Percentiles rank a stretch among this genome's conserved stretches.
These are phyloP conservation scores for Senecio squalidus DNA, from an alignment of 140 eudicot genomes.

Conservation along the genomic window DNA sequence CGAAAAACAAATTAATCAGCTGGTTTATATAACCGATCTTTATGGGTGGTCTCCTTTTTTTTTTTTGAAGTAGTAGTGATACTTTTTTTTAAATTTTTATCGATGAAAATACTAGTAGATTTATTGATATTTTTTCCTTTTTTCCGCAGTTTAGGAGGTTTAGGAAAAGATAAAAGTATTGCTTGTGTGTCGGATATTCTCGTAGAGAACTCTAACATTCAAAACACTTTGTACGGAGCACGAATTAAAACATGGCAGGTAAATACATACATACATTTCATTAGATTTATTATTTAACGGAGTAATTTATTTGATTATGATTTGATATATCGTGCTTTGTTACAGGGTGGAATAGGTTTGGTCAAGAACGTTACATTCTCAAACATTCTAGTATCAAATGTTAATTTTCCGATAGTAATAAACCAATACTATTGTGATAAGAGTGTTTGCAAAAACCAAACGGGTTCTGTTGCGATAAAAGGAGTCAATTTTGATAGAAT, in stretches of 20 bases:
- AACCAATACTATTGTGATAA: slow-evolving; percentile 87
- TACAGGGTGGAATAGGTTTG: slow-evolving; percentile 71
- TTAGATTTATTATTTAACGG: neutral
- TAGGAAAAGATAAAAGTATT: slow-evolving; percentile 67
- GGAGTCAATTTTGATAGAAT: slow-evolving; percentile 49
- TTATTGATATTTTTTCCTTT: neutral
- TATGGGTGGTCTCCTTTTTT: too few relatives aligned
- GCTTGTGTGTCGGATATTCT: slow-evolving; percentile 72
- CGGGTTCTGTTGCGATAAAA: slow-evolving; percentile 61
- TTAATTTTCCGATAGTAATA: slow-evolving; percentile 67
- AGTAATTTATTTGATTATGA: neutral
- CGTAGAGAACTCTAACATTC: slow-evolving; percentile 54
- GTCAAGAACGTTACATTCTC: slow-evolving; percentile 74
- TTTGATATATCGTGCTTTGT: neutral
- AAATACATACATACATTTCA: neutral
- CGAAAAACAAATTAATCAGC: neutral
- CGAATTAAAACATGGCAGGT: slow-evolving; percentile 97
- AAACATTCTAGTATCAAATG: slow-evolving; percentile 50
- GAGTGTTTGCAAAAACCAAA: slow-evolving; percentile 49
- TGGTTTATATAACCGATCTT: too few relatives aligned
- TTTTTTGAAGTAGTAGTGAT: too few relatives aligned
- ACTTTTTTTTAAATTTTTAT: neutral
- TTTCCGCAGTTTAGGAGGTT: slow-evolving; percentile 70
- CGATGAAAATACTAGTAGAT: neutral
- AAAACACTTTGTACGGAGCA: slow-evolving; percentile 59